Base-by-base conservation (phyloP, 805 yeast species). In the Lachancea nothofagi region DNA sequence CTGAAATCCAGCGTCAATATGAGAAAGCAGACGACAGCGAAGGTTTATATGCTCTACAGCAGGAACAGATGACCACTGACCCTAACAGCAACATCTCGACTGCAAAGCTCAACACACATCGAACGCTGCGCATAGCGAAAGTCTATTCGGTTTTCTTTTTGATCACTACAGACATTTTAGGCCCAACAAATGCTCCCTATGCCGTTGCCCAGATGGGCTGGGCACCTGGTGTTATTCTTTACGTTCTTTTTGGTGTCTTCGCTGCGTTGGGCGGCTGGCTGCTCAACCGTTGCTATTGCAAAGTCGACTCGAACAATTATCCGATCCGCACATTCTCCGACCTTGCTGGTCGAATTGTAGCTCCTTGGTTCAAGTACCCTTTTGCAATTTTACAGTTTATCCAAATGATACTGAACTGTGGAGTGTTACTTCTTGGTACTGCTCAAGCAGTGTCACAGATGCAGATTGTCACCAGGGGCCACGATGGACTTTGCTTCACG, bases 81-180 rank as follows among this genome's bases (percentile, higher is more conserved):
- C 29, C 45, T 19, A 15, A 44, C 24, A 44, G 47, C 24, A 44
- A 44, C 35, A 18, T 44, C 15, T 34, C 45, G 1, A 39, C 34
- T 0, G 12, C 18, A 13, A 44, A 44, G 45, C 47, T 44, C 10
- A 45, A 44, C 19, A 19, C 47, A 4, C 43, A 44, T 34, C 31
- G 48, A 12, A 15, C 40, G 37, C 18, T 45, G 22, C 48, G 48
- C 19, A 37, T 45, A 14, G 46, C 46, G 19, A 45, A 45, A 29
- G 46, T 40, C 12, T 45, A 43, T 24, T 57, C 66, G 0, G 71
- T 69, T n/a, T 69, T 70, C 54, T 69, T 61, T 49, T 56, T 71
- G 26, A 71, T 70, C 43, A 70, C 75, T 28, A 69, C 74, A 6
- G 75, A 70, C 56, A 69, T 70, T 36, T 57, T 69, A 29, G 75